Base-by-base conservation (phyloP, 2,329 filamentous ascomycete genomes). In the Aureobasidium namibiae region DNA sequence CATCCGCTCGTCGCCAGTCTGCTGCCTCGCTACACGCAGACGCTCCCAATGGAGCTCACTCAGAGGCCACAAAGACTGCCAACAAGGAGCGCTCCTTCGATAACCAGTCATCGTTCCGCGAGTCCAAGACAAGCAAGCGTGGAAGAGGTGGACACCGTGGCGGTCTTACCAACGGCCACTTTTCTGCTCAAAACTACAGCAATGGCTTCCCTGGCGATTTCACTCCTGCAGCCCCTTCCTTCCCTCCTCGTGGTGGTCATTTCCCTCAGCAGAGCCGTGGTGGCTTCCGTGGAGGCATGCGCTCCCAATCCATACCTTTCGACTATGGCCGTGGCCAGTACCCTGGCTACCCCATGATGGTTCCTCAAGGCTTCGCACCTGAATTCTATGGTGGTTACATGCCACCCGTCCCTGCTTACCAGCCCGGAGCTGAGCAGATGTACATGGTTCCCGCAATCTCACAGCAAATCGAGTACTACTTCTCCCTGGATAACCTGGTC, bases 401-500 rank as follows among this genome's bases (percentile, higher is more conserved):
- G 5, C 81, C 85, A 78, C 81, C 76, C 62, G 79, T 83, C 29
- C 71, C 82, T 56, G 79, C 83, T 8, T 87, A 80, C 67, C 77
- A 78, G 63, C 78, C 80, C 42, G 83, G 81, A 54, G 74, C 82
- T 62, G 82, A 86, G 60, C 79, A 80, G n/a, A 79, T 75, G 62
- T 78, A 79, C 36, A 66, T 84, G 34, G 74, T 82, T 63, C 72
- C 72, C 69, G 82, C 82, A 81, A 82, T 83, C 68, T 80, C 77
- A 63, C 81, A 78, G 66, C 85, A 86, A 68, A 62, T 73, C 38
- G 90, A 96, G 68, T 99, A 96, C 77, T 99, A 99, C 74, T 96
- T 99, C 75, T 97, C 92, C 0, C 82, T 96, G 29, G 89, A 96
- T 68, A 99, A 99, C 70, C 80, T 97, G 52, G 89, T 90, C 80